These are phyloP conservation scores for Pilatotrama ljubarskyi DNA, from an alignment of 768 basidiomycete species.

Conservation along the genomic window DNA sequence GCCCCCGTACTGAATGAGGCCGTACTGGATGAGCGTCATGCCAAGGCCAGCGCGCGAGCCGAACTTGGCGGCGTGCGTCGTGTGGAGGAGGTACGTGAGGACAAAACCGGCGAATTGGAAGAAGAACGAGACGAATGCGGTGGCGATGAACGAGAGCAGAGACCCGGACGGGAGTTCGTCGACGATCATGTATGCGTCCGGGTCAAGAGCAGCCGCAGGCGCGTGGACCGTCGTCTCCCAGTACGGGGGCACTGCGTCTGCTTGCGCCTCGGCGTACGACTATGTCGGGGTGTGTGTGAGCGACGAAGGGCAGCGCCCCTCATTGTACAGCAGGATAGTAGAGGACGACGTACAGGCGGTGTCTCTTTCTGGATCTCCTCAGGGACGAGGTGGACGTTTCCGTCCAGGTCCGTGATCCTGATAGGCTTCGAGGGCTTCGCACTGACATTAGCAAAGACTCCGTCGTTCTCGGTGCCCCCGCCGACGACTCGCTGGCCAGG, in stretches of 20 bases:
- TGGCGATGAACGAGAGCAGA: conserved; percentile 68
- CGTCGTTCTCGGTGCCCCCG: conserved; percentile 82
- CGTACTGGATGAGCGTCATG: conserved; percentile 91
- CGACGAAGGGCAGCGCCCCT: neutral
- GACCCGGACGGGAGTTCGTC: conserved; percentile 90
- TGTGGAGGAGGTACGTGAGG: conserved; percentile 90
- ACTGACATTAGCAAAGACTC: conserved; percentile 92
- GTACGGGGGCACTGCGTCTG: conserved; percentile 91
- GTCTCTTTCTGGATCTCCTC: conserved; percentile 81
- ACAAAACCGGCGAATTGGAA: conserved; percentile 96
- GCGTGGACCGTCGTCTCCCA: conserved; percentile 96
- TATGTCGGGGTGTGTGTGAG: conserved; percentile 30
- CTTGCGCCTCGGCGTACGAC: conserved; percentile 86
- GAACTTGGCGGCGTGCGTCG: conserved; percentile 89
- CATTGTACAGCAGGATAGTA: neutral
- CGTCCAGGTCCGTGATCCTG: conserved; percentile 50
- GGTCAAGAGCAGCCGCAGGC: conserved; percentile 50
- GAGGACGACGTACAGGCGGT: conserved; percentile 71
- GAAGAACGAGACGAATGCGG: conserved; percentile 85
- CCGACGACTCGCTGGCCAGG: conserved; percentile 43
- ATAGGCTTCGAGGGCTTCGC: conserved; percentile 72
- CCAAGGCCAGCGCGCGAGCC: conserved; percentile 96
- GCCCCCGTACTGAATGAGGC: conserved; percentile 44
- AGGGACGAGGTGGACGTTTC: conserved; percentile 63
- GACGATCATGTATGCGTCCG: conserved; percentile 72